phyloP scores from a whole-genome alignment of 495 filamentous ascomycete genomes.

The Pyronema domesticum region DNA sequence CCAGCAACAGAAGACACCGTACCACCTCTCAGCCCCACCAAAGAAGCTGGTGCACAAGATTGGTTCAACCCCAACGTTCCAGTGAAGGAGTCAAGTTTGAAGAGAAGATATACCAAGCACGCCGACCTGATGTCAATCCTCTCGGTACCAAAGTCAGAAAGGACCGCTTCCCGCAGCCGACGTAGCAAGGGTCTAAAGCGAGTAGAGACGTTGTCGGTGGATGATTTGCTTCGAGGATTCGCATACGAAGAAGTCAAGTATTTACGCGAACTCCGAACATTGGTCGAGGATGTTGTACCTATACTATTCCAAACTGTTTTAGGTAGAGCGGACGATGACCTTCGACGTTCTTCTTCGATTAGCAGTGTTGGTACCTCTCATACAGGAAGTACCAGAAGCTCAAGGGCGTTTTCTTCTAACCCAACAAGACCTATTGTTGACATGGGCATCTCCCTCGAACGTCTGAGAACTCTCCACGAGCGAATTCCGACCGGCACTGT shows the following conservation, averaged over 20 bases:
- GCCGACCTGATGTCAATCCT: conserved; percentile 86
- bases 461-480: conserved; percentile 60
- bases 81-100: conserved; percentile 28
- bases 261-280: conserved; percentile 74
- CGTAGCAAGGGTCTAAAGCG: conserved; percentile 26
- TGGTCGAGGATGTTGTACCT: conserved; percentile 91
- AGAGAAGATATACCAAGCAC: conserved; percentile 71
- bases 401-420: conserved; percentile 27
- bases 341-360: conserved; percentile 9
- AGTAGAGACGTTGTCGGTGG: conserved; percentile 41
- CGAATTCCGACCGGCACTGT: conserved; percentile 54
- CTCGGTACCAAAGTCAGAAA: conserved; percentile 49
- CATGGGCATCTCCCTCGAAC: conserved; percentile 83
- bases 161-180: conserved; percentile 35
- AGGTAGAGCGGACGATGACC: conserved; percentile 37
- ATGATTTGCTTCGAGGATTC: conserved; percentile 65
- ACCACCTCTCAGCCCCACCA: not conserved
- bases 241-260: conserved; percentile 75
- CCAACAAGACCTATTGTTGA: conserved; percentile 79
- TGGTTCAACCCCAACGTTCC: conserved; percentile 2
- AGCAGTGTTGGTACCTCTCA: conserved; percentile 1
- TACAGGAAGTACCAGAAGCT: not conserved
- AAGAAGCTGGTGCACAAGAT: not conserved
- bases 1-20: not conserved
- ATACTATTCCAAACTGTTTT: conserved; percentile 75